These are phyloP conservation scores for Malus fusca DNA, from an alignment of 306 rosid species.

Conservation along the genomic window DNA sequence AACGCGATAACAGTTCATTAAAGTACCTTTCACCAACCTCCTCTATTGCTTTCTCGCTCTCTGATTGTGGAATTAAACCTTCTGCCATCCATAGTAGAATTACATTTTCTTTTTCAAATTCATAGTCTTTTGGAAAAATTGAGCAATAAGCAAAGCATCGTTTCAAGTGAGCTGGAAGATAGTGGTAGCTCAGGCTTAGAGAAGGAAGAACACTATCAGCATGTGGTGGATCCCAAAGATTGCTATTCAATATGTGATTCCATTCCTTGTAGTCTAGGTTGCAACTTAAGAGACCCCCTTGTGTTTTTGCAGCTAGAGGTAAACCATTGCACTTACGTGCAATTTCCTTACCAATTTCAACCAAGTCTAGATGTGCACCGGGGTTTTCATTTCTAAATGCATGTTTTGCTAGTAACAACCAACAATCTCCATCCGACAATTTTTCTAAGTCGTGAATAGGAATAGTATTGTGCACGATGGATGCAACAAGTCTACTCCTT, in stretches of 20 bases:
- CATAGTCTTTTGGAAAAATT: conserved; percentile 5
- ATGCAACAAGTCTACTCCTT: background rate
- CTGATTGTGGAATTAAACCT: background rate
- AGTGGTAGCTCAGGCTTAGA: conserved; percentile 3
- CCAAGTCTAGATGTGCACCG: background rate
- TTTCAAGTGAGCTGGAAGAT: conserved; percentile 12
- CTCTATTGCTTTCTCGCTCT: background rate
- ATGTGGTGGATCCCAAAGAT: background rate
- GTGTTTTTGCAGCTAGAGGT: background rate
- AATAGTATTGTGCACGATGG: background rate
- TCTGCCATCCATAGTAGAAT: conserved; percentile 10
- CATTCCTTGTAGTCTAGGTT: background rate
- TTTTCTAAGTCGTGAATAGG: background rate
- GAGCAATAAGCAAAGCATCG: conserved; percentile 10
- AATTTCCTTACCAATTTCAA: conserved; percentile 16
- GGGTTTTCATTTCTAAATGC: background rate
- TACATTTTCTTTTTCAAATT: background rate
- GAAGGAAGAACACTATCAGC: background rate
- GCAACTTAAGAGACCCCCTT: background rate
- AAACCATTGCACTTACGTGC: conserved; percentile 13
- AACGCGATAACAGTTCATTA: background rate
- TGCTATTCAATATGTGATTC: background rate
- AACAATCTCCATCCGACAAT: background rate
- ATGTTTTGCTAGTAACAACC: background rate
- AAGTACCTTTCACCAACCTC: background rate